Evolutionary conservation across 139 green algal genomes (phyloP).

Genomic region (Spirogloea muscicola): DNA sequence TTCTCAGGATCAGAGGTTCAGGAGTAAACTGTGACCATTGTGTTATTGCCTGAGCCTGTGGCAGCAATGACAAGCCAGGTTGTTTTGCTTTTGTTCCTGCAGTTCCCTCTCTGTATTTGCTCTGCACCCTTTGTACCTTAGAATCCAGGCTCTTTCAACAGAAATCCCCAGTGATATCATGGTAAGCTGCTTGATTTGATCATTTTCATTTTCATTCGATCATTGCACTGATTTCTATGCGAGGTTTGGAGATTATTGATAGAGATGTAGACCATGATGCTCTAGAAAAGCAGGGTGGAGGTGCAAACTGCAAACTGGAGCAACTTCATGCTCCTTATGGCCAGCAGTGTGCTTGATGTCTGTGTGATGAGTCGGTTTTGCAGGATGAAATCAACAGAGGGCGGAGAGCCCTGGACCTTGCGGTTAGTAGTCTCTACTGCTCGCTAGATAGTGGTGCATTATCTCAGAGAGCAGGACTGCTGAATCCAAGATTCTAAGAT

Average conservation of each 20-base stretch:
- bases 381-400: too few relatives aligned
- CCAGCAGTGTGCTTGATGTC: neutral
- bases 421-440: too few relatives aligned
- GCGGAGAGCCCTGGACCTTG: too few relatives aligned
- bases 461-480: neutral
- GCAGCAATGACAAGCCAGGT: too few relatives aligned
- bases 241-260: neutral
- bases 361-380: neutral
- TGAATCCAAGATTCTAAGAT: neutral
- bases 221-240: too few relatives aligned
- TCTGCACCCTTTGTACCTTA: constrained; percentile 87
- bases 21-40: neutral
- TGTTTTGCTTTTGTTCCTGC: constrained; percentile 9
- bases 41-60: neutral
- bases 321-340: neutral
- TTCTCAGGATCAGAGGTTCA: neutral
- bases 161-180: constrained; percentile 29
- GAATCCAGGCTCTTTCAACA: constrained; percentile 49
- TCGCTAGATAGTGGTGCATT: neutral
- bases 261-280: neutral
- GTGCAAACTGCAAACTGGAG: neutral
- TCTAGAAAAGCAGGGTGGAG: neutral
- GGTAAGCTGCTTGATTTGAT: constrained; percentile 1
- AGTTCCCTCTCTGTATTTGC: constrained; percentile 80
- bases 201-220: too few relatives aligned